Base-by-base conservation (phyloP, 2,329 filamentous ascomycete genomes). In the Scedosporium dehoogii region DNA sequence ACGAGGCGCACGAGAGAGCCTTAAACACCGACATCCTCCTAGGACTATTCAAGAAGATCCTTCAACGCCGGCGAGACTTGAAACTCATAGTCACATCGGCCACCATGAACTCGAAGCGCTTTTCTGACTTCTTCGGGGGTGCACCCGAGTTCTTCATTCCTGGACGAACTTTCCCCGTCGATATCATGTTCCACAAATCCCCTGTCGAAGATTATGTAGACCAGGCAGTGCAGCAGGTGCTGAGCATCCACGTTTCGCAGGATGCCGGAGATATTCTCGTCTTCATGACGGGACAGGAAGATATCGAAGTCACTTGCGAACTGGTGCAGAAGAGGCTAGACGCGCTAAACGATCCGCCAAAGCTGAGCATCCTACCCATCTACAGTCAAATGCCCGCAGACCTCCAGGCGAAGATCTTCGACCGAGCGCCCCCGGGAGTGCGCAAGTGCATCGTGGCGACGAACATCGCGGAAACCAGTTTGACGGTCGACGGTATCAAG, bases 311-410 rank as follows among this genome's bases (percentile, higher is more conserved):
- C 51, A 99, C 96, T 0, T 99, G 94, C 72, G 94, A 99, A 70
- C 79, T 97, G 21, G 83, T 97, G 3, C 90, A 91, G 62, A 93
- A 97, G 72, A 83, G 94, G 53, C 79, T 99, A 16, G 88, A 91
- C 66, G 84, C 93, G 33, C 82, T 99, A 38, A 97, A 97, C 66
- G 92, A 99, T 69, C 93, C 94, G 0, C 92, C 94, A 1, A 93
- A 96, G 71, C 84, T 99, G 63, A 93, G 90, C 71, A 96, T 99
- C 62, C 76, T 99, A 29, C 96, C 96, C 0, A 97, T 99, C 62
- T 99, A 99, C 84, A 97, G 92, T 81, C 94, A 99, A 74, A 97
- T 99, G 94, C 96, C 94, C 2, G 94, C 94, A 41, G 96, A 99
- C 73, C 79, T 99, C 42, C 96, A 99, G 74, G 91, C 94, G 64